Conservation (phyloP, 2,329 filamentous ascomycete genomes). For the Elsinoe arachidis region DNA sequence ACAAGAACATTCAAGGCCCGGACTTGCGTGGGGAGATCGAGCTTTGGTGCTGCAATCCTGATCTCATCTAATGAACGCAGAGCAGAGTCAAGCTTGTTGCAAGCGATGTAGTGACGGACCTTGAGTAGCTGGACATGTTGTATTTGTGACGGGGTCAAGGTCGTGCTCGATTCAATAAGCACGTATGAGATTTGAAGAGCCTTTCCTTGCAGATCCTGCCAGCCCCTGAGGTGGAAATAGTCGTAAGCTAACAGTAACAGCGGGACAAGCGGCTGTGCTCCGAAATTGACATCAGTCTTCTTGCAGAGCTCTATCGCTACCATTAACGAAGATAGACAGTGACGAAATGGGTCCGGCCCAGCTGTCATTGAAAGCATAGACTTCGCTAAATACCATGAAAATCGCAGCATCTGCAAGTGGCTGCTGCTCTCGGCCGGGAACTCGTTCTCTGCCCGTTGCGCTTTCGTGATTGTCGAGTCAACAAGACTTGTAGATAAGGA, state of each 20-base stretch:
- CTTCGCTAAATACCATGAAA: too few relatives aligned
- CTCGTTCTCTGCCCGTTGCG: too few relatives aligned
- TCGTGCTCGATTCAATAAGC: background rate
- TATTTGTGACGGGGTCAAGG: background rate
- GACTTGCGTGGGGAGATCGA: background rate
- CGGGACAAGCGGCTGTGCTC: background rate
- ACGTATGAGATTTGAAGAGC: background rate
- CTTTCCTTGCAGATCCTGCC: background rate
- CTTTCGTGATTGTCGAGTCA: too few relatives aligned
- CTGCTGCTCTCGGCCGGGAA: too few relatives aligned
- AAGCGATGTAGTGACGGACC: background rate
- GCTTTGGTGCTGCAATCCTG: background rate
- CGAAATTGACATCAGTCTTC: too few relatives aligned
- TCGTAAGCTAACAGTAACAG: background rate
- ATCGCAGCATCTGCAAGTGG: too few relatives aligned
- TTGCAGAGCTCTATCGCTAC: too few relatives aligned
- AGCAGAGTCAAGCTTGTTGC: background rate
- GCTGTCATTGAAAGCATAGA: background rate
- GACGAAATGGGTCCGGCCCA: background rate
- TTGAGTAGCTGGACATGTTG: background rate
- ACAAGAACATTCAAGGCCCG: background rate
- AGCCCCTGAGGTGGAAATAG: background rate
- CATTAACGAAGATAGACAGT: too few relatives aligned
- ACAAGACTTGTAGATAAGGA: too few relatives aligned
- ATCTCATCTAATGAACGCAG: background rate